These are phyloP conservation scores for Gracilaria gracilis DNA, from an alignment of 23 red algal genomes.

Conservation along the genomic window DNA sequence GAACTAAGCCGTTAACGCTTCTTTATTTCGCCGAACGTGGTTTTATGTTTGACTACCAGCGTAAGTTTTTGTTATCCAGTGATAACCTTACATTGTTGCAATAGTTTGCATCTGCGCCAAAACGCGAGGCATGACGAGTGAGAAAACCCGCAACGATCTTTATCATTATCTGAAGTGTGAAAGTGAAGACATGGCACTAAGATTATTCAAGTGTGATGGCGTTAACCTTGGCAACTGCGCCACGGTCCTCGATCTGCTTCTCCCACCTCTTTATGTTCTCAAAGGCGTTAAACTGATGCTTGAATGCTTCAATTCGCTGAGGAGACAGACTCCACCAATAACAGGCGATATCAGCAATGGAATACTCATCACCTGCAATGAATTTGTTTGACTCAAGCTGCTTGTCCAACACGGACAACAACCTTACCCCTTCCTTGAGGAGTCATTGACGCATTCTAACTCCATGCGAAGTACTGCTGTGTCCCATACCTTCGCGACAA, in stretches of 20 bases:
- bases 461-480: slow-evolving; percentile 48
- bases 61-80: no score
- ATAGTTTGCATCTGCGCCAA: no score
- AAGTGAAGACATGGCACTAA: not conserved
- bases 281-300: not conserved
- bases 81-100: no score
- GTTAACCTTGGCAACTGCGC: slow-evolving; percentile 6
- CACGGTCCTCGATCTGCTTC: slow-evolving; percentile 9
- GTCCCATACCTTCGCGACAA: slow-evolving; percentile 50
- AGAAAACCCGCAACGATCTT: no score
- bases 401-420: slow-evolving; percentile 66
- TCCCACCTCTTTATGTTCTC: slow-evolving; percentile 59
- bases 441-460: slow-evolving; percentile 17
- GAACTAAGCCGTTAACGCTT: no score
- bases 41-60: no score
- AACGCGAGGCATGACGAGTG: no score
- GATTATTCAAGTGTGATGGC: not conserved
- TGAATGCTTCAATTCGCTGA: not conserved
- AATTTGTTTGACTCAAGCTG: slow-evolving; percentile 21
- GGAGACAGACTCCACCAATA: slow-evolving; percentile 59
- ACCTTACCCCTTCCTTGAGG: slow-evolving; percentile 54
- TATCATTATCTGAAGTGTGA: not conserved
- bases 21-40: no score
- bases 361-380: slow-evolving; percentile 47
- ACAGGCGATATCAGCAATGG: slow-evolving; percentile 66